Percentiles rank a stretch among this genome's conserved stretches.
phyloP scores from a whole-genome alignment of 176 grass and related monocot genomes.

The Carex kokanica region DNA sequence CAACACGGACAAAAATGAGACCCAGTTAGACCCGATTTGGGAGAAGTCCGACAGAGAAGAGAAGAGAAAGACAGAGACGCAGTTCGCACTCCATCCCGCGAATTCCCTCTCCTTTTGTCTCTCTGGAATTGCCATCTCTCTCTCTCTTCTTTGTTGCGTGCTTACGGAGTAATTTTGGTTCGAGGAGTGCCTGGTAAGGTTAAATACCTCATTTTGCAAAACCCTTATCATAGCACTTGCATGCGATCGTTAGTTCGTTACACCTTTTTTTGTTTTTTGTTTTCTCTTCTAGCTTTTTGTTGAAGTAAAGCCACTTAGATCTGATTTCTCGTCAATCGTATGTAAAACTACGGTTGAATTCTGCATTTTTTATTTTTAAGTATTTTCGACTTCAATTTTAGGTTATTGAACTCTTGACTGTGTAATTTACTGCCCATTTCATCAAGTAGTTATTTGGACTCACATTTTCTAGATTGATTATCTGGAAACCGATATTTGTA shows the following conservation, averaged over 20 bases:
- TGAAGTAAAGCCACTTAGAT: conserved; percentile 8
- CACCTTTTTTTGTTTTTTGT: neutral
- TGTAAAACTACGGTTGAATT: neutral
- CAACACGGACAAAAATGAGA: neutral
- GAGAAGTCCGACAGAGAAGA: neutral
- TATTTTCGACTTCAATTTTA: neutral
- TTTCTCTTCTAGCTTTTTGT: neutral
- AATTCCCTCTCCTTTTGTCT: neutral
- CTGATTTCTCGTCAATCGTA: conserved; percentile 7
- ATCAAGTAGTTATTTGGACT: neutral
- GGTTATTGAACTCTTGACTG: neutral
- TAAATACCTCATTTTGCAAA: neutral
- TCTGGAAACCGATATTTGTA: neutral
- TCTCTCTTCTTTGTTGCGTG: neutral
- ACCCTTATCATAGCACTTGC: conserved; percentile 15
- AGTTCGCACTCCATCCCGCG: conserved; percentile 19
- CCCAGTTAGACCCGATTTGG: conserved; percentile 5
- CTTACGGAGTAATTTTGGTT: neutral
- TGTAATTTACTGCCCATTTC: neutral
- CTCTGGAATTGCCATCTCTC: conserved; percentile 1
- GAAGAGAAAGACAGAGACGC: neutral
- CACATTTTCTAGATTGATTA: conserved; percentile 16
- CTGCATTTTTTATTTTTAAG: neutral
- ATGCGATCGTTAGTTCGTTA: conserved; percentile 17
- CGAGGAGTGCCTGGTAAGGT: conserved; percentile 16